These are phyloP conservation scores for Penicillium fuscoglaucum DNA, from an alignment of 2,329 filamentous ascomycete genomes.

Conservation along the genomic window DNA sequence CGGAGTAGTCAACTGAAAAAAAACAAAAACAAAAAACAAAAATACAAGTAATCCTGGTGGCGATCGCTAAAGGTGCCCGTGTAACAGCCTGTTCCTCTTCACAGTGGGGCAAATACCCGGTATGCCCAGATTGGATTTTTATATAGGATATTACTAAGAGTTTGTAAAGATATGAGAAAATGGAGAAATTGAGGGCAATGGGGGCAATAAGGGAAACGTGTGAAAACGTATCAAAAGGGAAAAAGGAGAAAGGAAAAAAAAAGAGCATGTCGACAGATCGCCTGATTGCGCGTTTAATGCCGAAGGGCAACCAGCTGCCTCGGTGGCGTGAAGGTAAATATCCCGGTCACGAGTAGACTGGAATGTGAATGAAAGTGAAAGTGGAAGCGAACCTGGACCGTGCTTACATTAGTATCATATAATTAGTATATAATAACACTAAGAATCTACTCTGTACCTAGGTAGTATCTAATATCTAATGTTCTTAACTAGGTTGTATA, in stretches of 20 bases:
- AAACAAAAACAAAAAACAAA: background rate
- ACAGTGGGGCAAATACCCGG: conserved; percentile 21
- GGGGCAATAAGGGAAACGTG: background rate
- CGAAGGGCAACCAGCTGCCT: conserved; percentile 4
- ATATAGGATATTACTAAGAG: background rate
- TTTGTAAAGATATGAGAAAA: background rate
- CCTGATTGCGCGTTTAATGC: conserved; percentile 4
- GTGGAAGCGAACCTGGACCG: background rate
- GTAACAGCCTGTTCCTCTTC: conserved; percentile 1
- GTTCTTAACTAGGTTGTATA: too few species aligned
- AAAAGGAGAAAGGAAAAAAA: background rate
- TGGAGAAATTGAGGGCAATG: background rate
- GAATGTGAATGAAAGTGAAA: conserved; percentile 4
- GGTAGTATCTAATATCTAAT: background rate
- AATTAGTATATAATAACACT: background rate
- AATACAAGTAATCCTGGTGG: conserved; percentile 34
- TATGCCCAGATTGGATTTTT: background rate
- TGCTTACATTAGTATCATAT: background rate
- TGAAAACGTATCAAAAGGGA: too few species aligned
- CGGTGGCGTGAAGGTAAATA: conserved; percentile 10
- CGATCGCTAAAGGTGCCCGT: conserved; percentile 28
- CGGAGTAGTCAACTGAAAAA: background rate
- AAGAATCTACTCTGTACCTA: background rate
- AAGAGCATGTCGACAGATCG: background rate
- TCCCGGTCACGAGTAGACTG: conserved; percentile 1